Conservation (phyloP, 2,329 filamentous ascomycete genomes). For the Pseudocercospora eumusae region DNA sequence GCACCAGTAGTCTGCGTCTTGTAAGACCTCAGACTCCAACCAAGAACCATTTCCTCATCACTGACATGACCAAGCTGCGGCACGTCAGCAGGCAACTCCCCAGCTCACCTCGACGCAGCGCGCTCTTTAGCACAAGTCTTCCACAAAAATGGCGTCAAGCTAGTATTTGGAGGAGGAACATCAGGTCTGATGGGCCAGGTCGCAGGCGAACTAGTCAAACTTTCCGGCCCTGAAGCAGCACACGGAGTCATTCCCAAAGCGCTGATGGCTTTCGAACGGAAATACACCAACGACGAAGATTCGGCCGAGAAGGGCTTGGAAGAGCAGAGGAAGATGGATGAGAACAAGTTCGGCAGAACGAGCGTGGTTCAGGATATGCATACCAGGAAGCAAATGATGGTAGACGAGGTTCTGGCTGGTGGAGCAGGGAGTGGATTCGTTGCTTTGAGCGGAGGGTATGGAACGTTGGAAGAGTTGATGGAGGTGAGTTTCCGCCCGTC, state of each 20-base stretch:
- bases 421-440: constrained; percentile 86
- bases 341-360: constrained; percentile 73
- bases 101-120: constrained; percentile 75
- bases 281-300: constrained; percentile 42
- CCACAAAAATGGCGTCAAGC: constrained; percentile 71
- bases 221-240: constrained; percentile 76
- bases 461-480: constrained; percentile 93
- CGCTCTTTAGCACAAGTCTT: constrained; percentile 71
- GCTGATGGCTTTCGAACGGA: constrained; percentile 55
- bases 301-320: constrained; percentile 36
- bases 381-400: constrained; percentile 92
- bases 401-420: constrained; percentile 76
- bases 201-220: constrained; percentile 78
- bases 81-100: constrained; percentile 70
- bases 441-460: constrained; percentile 84
- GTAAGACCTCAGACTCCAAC: constrained; percentile 45
- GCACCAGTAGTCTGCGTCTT: constrained; percentile 83
- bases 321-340: constrained; percentile 55
- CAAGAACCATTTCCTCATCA: not conserved
- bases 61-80: constrained; percentile 65
- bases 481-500: constrained; percentile 55
- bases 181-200: constrained; percentile 94
- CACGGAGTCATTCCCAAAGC: constrained; percentile 92
- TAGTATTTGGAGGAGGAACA: constrained; percentile 94
- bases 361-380: constrained; percentile 96